These are phyloP conservation scores for Fusarium sp. DNA, from an alignment of 2,329 filamentous ascomycete species.

Conservation along the genomic window DNA sequence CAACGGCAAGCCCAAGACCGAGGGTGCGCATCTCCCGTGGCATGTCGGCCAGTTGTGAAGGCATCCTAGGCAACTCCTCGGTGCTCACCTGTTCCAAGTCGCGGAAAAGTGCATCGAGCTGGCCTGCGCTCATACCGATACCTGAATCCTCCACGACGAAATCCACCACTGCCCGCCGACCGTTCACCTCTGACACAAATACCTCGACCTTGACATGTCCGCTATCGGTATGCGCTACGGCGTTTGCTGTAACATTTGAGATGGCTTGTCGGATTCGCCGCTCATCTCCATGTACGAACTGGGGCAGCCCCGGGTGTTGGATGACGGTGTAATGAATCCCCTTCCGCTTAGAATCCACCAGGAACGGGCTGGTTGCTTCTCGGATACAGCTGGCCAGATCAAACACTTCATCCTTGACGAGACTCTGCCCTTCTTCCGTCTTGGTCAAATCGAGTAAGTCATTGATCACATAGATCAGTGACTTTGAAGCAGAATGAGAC, in stretches of 20 bases:
- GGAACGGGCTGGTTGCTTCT: constrained; percentile 80
- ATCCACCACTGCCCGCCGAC: constrained; percentile 70
- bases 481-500: constrained; percentile 91
- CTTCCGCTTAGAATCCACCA: constrained; percentile 77
- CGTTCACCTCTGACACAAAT: constrained; percentile 64
- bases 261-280: constrained; percentile 82
- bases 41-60: constrained; percentile 42
- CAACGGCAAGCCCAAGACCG: constrained; percentile 84
- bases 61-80: constrained; percentile 49
- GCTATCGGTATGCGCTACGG: constrained; percentile 75
- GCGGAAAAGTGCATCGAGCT: constrained; percentile 63
- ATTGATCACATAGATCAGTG: constrained; percentile 92
- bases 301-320: constrained; percentile 72
- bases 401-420: constrained; percentile 83
- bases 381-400: constrained; percentile 73
- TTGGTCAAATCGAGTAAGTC: constrained; percentile 89
- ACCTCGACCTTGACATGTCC: constrained; percentile 76
- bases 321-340: constrained; percentile 72
- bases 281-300: constrained; percentile 77
- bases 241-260: constrained; percentile 84
- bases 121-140: constrained; percentile 70
- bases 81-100: constrained; percentile 66
- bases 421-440: constrained; percentile 78
- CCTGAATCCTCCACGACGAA: constrained; percentile 80
- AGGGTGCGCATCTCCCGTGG: constrained; percentile 58